phyloP scores from a whole-genome alignment of 805 yeast species.

The Priceomyces castillae region DNA sequence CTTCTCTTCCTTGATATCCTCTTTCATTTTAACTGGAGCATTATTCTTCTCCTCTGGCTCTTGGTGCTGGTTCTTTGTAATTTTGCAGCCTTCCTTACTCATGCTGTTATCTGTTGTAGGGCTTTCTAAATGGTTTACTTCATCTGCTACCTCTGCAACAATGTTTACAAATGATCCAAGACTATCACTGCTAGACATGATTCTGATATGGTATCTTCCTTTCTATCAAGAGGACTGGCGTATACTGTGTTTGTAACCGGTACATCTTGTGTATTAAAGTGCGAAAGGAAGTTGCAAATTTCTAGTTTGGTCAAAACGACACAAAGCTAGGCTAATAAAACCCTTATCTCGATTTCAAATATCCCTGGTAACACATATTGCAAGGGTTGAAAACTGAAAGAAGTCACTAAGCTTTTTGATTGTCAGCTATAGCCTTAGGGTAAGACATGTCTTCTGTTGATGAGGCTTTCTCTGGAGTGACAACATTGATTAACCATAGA shows the following conservation, averaged over 20 bases:
- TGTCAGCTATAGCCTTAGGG: not conserved
- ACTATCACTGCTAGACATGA: not conserved
- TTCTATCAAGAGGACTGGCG: not conserved
- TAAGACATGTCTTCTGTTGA: not conserved
- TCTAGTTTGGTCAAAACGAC: not conserved
- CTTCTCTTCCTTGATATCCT: not conserved
- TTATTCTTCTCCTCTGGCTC: not conserved
- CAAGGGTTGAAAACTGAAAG: not conserved
- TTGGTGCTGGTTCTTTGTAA: not conserved
- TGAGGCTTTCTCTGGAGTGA: not conserved
- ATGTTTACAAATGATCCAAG: not conserved
- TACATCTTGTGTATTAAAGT: not conserved
- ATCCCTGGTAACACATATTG: not conserved
- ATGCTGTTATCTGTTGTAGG: not conserved
- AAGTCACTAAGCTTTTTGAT: not conserved
- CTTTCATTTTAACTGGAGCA: not conserved
- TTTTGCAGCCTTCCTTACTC: not conserved
- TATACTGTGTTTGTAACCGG: not conserved
- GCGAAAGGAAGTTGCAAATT: not conserved
- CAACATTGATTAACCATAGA: not conserved
- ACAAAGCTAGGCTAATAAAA: not conserved
- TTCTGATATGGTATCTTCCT: not conserved
- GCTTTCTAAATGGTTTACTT: not conserved
- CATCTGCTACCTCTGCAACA: not conserved
- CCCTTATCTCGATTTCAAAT: slow-evolving; percentile 2